A percentile compares a stretch with the other conserved stretches of the same genome.
These are phyloP conservation scores for Aureobasidium pullulans DNA, from an alignment of 2,329 filamentous ascomycete genomes.

Conservation along the genomic window DNA sequence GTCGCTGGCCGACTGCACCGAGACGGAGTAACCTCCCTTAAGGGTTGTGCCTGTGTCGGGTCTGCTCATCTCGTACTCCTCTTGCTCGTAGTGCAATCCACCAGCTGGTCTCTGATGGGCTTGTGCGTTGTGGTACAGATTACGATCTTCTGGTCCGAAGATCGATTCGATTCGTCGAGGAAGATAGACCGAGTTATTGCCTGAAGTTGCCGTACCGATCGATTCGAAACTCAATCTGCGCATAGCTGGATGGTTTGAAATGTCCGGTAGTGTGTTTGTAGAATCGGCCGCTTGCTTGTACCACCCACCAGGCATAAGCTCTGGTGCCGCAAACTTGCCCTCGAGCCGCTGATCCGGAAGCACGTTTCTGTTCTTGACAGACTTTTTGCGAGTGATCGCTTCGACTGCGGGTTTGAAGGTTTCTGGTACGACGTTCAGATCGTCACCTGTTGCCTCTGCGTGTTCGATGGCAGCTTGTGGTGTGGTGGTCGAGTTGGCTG, in stretches of 20 bases:
- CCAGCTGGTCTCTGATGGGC: constrained; percentile 37
- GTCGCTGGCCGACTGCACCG: constrained; percentile 15
- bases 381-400: constrained; percentile 37
- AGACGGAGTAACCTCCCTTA: constrained; percentile 10
- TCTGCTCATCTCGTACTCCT: not conserved
- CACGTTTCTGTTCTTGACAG: constrained; percentile 50
- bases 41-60: constrained; percentile 1
- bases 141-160: constrained; percentile 66
- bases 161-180: constrained; percentile 66
- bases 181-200: constrained; percentile 54
- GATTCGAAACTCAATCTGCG: constrained; percentile 39
- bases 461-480: constrained; percentile 77
- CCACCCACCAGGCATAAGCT: constrained; percentile 59
- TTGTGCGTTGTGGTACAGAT: constrained; percentile 65
- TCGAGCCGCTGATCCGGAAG: constrained; percentile 68
- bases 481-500: constrained; percentile 67
- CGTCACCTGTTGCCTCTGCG: constrained; percentile 72
- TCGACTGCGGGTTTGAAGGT: constrained; percentile 60
- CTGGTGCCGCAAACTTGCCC: constrained; percentile 68
- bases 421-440: constrained; percentile 82
- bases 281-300: constrained; percentile 61
- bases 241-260: constrained; percentile 13
- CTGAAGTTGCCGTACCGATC: constrained; percentile 51
- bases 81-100: constrained; percentile 36
- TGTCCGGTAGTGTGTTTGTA: not conserved